Evolutionary conservation across 495 filamentous ascomycete genomes (phyloP), one percentile per base, ranked within the genome.

Genomic region (Filosporella fistucella): DNA sequence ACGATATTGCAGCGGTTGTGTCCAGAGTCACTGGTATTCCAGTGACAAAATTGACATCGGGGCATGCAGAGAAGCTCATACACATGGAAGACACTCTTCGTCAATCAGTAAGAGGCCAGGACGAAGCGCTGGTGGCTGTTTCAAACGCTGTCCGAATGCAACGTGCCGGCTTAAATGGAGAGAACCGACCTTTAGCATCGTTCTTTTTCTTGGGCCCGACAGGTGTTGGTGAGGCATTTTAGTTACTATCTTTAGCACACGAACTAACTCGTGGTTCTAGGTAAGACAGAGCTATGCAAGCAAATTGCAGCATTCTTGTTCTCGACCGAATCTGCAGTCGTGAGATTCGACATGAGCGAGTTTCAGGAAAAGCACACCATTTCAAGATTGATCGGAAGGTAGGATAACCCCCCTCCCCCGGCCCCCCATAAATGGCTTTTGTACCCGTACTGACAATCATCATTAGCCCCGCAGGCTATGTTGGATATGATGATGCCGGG

Each of bases 171-270:
- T 74, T 97, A 24, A 90, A 84, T 53, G 88, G 88, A 18, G 89
- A 96, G 51, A 94, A 96, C 57, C 81, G 91, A 1, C 91, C 93
- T 1, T 70, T 95, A 8, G 93, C 91, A 1, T 89, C 84, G 5
- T 97, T 97, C 75, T 95, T 97, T 85, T 96, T 97, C 74, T 76
- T 97, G 14, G 93, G 93, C 0, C 93, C 93, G 6, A 98, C 93
- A 12, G 91, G 93, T 54, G 91, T 96, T 23, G 93, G 93, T n/a
- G n/a, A n/a, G n/a, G n/a, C n/a, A n/a, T n/a, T n/a, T n/a, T n/a
- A n/a, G n/a, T n/a, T n/a, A n/a, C n/a, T n/a, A n/a, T n/a, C n/a
- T n/a, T n/a, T n/a, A n/a, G n/a, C n/a, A n/a, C n/a, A n/a, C n/a
- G n/a, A n/a, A n/a, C n/a, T n/a, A n/a, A n/a, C n/a, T n/a, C n/a